Percentiles rank a stretch among this genome's conserved stretches.
Evolutionary conservation across 805 yeast genomes (phyloP).

Genomic region (Cyberlindnera japonica): DNA sequence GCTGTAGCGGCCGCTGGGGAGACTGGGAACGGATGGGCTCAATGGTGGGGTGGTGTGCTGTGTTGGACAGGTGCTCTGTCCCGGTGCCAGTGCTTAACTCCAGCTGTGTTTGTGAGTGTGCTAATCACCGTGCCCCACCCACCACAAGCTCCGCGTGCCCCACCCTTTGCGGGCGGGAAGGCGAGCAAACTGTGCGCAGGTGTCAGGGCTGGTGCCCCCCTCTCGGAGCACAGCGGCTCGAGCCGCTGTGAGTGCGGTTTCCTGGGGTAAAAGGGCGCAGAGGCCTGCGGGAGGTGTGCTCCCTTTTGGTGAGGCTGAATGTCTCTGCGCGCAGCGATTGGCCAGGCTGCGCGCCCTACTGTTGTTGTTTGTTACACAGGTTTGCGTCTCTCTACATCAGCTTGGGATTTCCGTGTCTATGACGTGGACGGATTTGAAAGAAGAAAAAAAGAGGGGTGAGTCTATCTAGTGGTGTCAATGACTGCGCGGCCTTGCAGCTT

Average conservation of each 20-base stretch:
- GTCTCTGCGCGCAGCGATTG: too few relatives aligned
- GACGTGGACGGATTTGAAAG: too few relatives aligned
- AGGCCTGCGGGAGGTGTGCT: not conserved
- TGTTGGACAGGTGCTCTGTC: too few relatives aligned
- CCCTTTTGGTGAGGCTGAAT: constrained; percentile 9
- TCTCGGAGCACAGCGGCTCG: constrained; percentile 10
- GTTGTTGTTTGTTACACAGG: not conserved
- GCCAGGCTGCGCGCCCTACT: not conserved
- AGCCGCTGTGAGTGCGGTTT: not conserved
- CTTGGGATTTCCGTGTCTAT: not conserved
- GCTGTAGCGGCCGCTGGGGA: too few relatives aligned
- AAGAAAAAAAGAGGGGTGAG: too few relatives aligned
- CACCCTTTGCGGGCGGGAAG: not conserved
- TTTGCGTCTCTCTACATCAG: not conserved
- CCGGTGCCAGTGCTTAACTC: too few relatives aligned
- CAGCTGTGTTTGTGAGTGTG: not conserved
- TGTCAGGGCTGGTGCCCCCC: not conserved
- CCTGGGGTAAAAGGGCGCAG: constrained; percentile 1
- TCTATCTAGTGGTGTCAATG: constrained; percentile 63
- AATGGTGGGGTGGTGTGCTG: too few relatives aligned
- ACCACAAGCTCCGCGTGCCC: not conserved
- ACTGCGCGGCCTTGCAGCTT: constrained; percentile 72
- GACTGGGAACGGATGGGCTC: too few relatives aligned
- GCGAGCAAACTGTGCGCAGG: not conserved
- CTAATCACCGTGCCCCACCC: not conserved